phyloP scores from a whole-genome alignment of 2,329 filamentous ascomycete species.

The Chrysoporthe puriensis region DNA sequence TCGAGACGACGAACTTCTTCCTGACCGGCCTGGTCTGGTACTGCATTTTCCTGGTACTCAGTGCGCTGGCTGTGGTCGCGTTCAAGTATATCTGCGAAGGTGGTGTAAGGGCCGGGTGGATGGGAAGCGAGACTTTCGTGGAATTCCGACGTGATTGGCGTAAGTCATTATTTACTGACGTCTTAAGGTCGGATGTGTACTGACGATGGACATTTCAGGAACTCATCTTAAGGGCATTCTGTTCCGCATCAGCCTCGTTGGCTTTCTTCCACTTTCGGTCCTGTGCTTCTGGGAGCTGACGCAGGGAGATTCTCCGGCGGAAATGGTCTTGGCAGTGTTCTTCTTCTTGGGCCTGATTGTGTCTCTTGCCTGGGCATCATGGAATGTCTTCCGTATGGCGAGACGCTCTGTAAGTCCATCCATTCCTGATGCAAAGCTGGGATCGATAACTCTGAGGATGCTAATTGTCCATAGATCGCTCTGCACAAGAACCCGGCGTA shows the following conservation, averaged over 20 bases:
- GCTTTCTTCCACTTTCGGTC: constrained; percentile 82
- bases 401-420: constrained; percentile 63
- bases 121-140: constrained; percentile 79
- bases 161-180: constrained; percentile 38
- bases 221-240: constrained; percentile 74
- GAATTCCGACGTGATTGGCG: constrained; percentile 88
- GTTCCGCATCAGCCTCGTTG: constrained; percentile 81
- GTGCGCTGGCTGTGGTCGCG: constrained; percentile 67
- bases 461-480: constrained; percentile 43
- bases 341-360: constrained; percentile 77
- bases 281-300: constrained; percentile 88
- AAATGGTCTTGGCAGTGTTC: constrained; percentile 78
- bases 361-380: constrained; percentile 76
- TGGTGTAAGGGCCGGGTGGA: constrained; percentile 70
- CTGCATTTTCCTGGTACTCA: constrained; percentile 73
- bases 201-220: constrained; percentile 4
- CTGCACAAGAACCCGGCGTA: constrained; percentile 93
- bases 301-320: constrained; percentile 74
- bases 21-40: constrained; percentile 84
- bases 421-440: neutral
- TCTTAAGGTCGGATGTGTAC: neutral
- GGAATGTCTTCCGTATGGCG: constrained; percentile 81
- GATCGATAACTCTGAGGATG: neutral
- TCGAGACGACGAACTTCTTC: constrained; percentile 84
- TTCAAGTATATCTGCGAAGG: constrained; percentile 79